A percentile compares a stretch with the other conserved stretches of the same genome.
Conservation (phyloP, 2,329 filamentous ascomycete genomes). For the Penicillium sp. region DNA sequence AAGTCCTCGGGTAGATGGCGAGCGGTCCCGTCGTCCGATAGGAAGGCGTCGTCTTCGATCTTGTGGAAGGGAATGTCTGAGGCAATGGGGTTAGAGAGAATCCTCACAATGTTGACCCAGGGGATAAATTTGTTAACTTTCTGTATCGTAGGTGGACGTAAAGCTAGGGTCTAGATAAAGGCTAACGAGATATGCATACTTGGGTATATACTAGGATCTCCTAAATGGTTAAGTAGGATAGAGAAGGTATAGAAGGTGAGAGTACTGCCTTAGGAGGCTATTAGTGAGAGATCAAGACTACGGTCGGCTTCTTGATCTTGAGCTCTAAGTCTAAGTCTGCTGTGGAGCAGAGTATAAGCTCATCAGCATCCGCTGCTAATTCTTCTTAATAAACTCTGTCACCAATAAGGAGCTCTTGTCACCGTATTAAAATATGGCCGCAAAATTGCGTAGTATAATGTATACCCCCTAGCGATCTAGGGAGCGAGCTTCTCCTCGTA, state of each 20-base stretch:
- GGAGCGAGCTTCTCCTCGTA: conserved; percentile 51
- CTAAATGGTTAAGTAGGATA: conserved; percentile 47
- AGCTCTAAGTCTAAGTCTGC: background rate
- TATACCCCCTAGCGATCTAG: conserved; percentile 55
- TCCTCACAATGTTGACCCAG: conserved; percentile 53
- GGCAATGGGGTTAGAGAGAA: conserved; percentile 56
- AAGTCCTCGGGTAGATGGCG: conserved; percentile 62
- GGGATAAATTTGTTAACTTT: conserved; percentile 49
- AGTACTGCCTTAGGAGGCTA: conserved; percentile 40
- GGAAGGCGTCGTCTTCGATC: conserved; percentile 38
- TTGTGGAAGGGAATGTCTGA: conserved; percentile 30
- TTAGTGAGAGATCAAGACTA: conserved; percentile 20
- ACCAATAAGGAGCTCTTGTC: conserved; percentile 36
- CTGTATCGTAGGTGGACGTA: conserved; percentile 39
- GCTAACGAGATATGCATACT: conserved; percentile 57
- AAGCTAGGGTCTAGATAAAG: conserved; percentile 50
- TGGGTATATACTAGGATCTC: conserved; percentile 56
- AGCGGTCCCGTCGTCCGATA: conserved; percentile 41
- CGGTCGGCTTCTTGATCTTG: background rate
- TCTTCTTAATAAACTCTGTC: conserved; percentile 27
- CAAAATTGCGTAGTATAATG: conserved; percentile 57
- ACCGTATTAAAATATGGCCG: conserved; percentile 59
- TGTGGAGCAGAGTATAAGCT: conserved; percentile 23
- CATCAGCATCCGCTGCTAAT: conserved; percentile 11
- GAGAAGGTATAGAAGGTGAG: conserved; percentile 48